phyloP scores from a whole-genome alignment of 2,329 filamentous ascomycete genomes.

The Sclerotinia minor region DNA sequence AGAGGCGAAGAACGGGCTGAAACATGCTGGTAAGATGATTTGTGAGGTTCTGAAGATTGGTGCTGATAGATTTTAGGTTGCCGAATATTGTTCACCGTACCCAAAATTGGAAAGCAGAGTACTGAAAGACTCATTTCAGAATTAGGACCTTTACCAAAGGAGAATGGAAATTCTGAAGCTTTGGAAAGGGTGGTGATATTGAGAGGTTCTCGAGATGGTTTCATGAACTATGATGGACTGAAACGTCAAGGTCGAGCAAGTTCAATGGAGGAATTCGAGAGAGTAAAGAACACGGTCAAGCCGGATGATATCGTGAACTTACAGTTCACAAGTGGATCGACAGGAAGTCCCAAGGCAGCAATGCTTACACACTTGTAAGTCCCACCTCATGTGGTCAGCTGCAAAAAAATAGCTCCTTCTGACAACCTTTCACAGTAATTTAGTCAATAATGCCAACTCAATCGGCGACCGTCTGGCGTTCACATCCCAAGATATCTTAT shows the following conservation, averaged over 20 bases:
- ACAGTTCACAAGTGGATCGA: slow-evolving; percentile 75
- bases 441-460: slow-evolving; percentile 36
- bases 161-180: slow-evolving; percentile 41
- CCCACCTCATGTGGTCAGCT: neutral
- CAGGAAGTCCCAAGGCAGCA: slow-evolving; percentile 70
- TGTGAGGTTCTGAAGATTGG: slow-evolving; percentile 55
- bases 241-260: slow-evolving; percentile 52
- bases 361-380: slow-evolving; percentile 59
- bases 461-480: slow-evolving; percentile 50
- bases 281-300: slow-evolving; percentile 56
- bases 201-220: slow-evolving; percentile 54
- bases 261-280: slow-evolving; percentile 52
- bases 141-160: slow-evolving; percentile 48
- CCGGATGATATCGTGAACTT: slow-evolving; percentile 71
- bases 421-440: slow-evolving; percentile 28
- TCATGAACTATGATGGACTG: slow-evolving; percentile 61
- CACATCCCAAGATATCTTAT: slow-evolving; percentile 65
- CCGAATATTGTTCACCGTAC: slow-evolving; percentile 72
- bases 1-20: slow-evolving; percentile 59
- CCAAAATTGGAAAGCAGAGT: slow-evolving; percentile 64
- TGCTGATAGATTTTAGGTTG: slow-evolving; percentile 55
- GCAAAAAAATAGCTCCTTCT: neutral
- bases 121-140: slow-evolving; percentile 60
- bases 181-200: slow-evolving; percentile 59
- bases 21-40: slow-evolving; percentile 63